Base-by-base conservation (phyloP, 352 stramenopile genomes). In the Globisporangium echinulatum region DNA sequence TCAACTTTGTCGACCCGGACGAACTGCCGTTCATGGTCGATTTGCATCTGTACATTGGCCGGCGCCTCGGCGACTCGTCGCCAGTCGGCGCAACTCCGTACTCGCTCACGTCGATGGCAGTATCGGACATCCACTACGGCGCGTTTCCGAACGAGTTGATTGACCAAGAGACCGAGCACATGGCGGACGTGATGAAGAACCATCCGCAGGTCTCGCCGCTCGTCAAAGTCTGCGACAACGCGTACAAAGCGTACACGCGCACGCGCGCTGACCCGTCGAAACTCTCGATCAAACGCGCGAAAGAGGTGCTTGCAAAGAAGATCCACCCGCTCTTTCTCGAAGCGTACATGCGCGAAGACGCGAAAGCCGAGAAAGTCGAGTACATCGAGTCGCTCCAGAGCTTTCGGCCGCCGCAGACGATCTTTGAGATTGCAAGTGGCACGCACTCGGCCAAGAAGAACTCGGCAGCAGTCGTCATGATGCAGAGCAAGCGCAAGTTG, bases 11-110 rank as follows among this genome's bases (percentile, higher is more conserved):
- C 13, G 97, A 99, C 63, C 96, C 96, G 17, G 96, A 99, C 61
- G 97, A 99, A 70, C 74, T 98, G 52, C 94, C 97, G 11, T 99
- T 99, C 75, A 98, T 99, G 92, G 88, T 99, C 25, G 97, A 99
- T 70, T 63, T 99, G 42, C 90, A 98, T 69, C 61, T 98, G 48
- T 99, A 98, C 74, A 87, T 99, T 43, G 95, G 94, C 47, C 87
- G 87, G 2, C 82, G 83, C 15, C 71, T 92, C 36, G 82, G 87
- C 33, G 82, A 92, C 61, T 92, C 82, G 36, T 84, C 75, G 5
- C 86, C 82, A 0, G 64, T 72, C 38, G 73, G 72, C 7, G 69
- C 68, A 6, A 71, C 75, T 63, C 72, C 82, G 11, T 99, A 99
- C 79, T 86, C 75, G 4, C 70, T 99, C 4, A 66, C 72, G 42